A percentile compares a stretch with the other conserved stretches of the same genome.
Conservation (phyloP, 1,284 basidiomycete genomes). For the Cerioporus squamosus region DNA sequence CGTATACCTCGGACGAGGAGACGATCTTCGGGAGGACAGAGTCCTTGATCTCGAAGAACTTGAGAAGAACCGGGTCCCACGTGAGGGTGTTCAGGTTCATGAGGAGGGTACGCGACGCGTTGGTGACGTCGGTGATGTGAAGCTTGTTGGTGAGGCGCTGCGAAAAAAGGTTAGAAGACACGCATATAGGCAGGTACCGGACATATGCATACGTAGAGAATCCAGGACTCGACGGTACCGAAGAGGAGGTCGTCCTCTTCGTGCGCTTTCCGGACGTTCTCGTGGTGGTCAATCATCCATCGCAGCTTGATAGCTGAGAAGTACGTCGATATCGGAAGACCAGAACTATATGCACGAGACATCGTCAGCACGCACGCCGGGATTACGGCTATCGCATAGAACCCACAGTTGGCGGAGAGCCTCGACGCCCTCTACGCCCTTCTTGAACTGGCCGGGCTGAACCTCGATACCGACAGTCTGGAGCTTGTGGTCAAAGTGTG, state of each 20-base stretch:
- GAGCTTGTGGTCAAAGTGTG: constrained; percentile 78
- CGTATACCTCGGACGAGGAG: constrained; percentile 93
- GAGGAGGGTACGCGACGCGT: constrained; percentile 95
- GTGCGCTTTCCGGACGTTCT: constrained; percentile 82
- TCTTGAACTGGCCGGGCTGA: constrained; percentile 64
- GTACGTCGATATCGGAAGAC: constrained; percentile 94
- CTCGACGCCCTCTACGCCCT: constrained; percentile 71
- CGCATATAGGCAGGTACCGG: not conserved
- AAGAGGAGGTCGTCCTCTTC: constrained; percentile 85
- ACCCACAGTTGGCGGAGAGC: constrained; percentile 73
- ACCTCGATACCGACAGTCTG: constrained; percentile 79
- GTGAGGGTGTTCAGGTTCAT: constrained; percentile 82
- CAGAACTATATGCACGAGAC: constrained; percentile 61
- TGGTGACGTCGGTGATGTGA: constrained; percentile 96
- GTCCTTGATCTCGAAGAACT: constrained; percentile 85
- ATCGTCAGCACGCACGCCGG: constrained; percentile 2
- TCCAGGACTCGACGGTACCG: constrained; percentile 97
- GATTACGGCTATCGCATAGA: not conserved
- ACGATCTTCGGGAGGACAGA: constrained; percentile 89
- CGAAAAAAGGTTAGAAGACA: not conserved
- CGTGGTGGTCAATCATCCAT: constrained; percentile 94
- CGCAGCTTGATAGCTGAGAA: constrained; percentile 96
- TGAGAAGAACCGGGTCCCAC: constrained; percentile 85
- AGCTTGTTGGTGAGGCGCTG: constrained; percentile 81
- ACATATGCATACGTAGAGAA: constrained; percentile 84